Evolutionary conservation across 2,329 filamentous ascomycete species (phyloP).

Genomic region (Hawksworthiomyces lignivorus): DNA sequence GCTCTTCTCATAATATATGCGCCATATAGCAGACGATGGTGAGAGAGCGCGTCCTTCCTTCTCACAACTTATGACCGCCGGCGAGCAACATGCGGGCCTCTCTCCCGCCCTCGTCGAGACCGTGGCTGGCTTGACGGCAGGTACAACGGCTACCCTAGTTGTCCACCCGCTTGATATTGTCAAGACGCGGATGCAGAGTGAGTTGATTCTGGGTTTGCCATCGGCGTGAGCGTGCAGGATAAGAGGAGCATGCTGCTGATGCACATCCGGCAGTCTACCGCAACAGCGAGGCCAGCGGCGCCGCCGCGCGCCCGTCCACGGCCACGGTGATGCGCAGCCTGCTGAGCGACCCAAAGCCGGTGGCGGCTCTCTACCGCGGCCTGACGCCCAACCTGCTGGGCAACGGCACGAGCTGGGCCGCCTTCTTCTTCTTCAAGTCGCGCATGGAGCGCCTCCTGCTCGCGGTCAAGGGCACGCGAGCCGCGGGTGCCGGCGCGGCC

Average conservation of each 20-base stretch:
- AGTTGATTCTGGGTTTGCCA: constrained; percentile 15
- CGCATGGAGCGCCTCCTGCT: constrained; percentile 41
- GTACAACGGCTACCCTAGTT: constrained; percentile 74
- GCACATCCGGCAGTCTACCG: constrained; percentile 47
- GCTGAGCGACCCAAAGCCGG: constrained; percentile 41
- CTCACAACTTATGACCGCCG: constrained; percentile 6
- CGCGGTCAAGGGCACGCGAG: constrained; percentile 20
- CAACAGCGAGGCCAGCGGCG: constrained; percentile 18
- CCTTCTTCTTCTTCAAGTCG: constrained; percentile 79
- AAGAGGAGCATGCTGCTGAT: too few species aligned
- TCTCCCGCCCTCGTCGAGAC: constrained; percentile 78
- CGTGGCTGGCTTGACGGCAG: constrained; percentile 82
- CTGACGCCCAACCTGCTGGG: constrained; percentile 85
- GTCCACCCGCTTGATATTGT: constrained; percentile 92
- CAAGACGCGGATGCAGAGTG: constrained; percentile 92
- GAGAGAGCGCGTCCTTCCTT: too few species aligned
- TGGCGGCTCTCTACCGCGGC: constrained; percentile 76
- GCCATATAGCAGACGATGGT: too few species aligned
- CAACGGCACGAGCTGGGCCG: constrained; percentile 81
- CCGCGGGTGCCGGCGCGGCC: constrained; percentile 7
- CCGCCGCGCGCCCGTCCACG: constrained; percentile 34
- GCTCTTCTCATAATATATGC: too few species aligned
- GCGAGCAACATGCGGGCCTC: constrained; percentile 47
- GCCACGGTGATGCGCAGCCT: constrained; percentile 45
- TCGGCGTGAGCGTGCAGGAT: too few species aligned